Evolutionary conservation across 1,284 basidiomycete species (phyloP).

Genomic region (Hemileia vastatrix): DNA sequence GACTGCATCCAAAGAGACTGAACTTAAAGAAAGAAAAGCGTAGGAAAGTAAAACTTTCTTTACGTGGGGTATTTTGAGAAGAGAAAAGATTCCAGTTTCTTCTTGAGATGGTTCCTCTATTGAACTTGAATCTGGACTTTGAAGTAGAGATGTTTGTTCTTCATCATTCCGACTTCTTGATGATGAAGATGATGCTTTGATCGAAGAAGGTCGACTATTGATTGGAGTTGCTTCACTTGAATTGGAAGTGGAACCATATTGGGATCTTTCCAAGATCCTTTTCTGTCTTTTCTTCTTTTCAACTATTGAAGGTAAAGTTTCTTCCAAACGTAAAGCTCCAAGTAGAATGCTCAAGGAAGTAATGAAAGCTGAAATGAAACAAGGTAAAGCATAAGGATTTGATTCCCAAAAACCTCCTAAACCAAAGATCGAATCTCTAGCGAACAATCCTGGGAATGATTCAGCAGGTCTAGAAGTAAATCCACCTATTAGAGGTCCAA

Average conservation of each 20-base stretch:
- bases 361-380: too few relatives aligned
- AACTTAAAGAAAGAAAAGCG: too few relatives aligned
- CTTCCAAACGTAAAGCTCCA: too few relatives aligned
- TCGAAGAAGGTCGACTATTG: neutral
- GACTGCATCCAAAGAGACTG: too few relatives aligned
- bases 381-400: too few relatives aligned
- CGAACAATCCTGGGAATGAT: constrained; percentile 25
- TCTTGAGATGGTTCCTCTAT: neutral
- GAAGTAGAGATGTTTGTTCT: neutral
- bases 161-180: neutral
- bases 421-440: too few relatives aligned
- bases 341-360: too few relatives aligned
- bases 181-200: neutral
- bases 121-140: neutral
- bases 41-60: too few relatives aligned
- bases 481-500: constrained; percentile 22
- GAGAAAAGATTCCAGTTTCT: neutral
- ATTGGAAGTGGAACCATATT: neutral
- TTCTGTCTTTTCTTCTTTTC: constrained; percentile 11
- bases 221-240: neutral
- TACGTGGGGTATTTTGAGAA: constrained; percentile 27
- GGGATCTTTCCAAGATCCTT: neutral
- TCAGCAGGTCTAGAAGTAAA: constrained; percentile 26
- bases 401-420: too few relatives aligned
- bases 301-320: too few relatives aligned